Evolutionary conservation across 768 basidiomycete species (phyloP).

Genomic region (Xerocomellus intermedius): DNA sequence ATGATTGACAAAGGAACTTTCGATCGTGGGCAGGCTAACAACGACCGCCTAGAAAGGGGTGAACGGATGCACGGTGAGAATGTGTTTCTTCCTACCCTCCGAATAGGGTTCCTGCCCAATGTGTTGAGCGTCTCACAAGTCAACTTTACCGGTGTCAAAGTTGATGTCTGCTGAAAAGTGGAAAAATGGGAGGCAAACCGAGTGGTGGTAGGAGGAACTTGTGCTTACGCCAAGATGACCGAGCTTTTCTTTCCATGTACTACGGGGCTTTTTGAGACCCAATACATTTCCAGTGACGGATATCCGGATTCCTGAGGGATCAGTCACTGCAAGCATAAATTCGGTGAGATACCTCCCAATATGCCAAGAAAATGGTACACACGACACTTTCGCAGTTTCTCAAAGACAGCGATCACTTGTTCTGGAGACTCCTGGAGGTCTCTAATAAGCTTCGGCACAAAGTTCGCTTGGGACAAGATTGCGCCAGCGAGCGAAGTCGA

Average conservation of each 20-base stretch:
- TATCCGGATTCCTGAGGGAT: slow-evolving; percentile 82
- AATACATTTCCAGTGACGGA: slow-evolving; percentile 89
- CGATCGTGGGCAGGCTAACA: slow-evolving; percentile 89
- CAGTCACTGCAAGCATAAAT: slow-evolving; percentile 55
- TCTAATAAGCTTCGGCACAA: slow-evolving; percentile 70
- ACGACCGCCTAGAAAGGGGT: slow-evolving; percentile 61
- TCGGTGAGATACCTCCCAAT: not conserved
- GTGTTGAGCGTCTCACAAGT: slow-evolving; percentile 68
- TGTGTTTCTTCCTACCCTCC: slow-evolving; percentile 48
- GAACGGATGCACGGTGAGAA: not conserved
- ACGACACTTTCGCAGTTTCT: slow-evolving; percentile 70
- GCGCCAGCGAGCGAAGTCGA: slow-evolving; percentile 69
- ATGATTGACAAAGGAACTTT: slow-evolving; percentile 84
- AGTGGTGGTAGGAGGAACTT: slow-evolving; percentile 12
- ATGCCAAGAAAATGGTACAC: slow-evolving; percentile 29
- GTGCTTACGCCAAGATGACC: slow-evolving; percentile 52
- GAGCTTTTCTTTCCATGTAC: slow-evolving; percentile 75
- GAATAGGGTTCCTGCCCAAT: slow-evolving; percentile 69
- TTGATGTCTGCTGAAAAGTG: slow-evolving; percentile 38
- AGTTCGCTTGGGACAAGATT: slow-evolving; percentile 74
- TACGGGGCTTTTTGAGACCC: slow-evolving; percentile 64
- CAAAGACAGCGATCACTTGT: slow-evolving; percentile 68
- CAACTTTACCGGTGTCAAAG: slow-evolving; percentile 65
- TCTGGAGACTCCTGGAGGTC: slow-evolving; percentile 72
- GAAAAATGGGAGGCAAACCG: not conserved